These are phyloP conservation scores for Phalaenopsis hybrid DNA, from an alignment of 116 monocot genomes.

Conservation along the genomic window DNA sequence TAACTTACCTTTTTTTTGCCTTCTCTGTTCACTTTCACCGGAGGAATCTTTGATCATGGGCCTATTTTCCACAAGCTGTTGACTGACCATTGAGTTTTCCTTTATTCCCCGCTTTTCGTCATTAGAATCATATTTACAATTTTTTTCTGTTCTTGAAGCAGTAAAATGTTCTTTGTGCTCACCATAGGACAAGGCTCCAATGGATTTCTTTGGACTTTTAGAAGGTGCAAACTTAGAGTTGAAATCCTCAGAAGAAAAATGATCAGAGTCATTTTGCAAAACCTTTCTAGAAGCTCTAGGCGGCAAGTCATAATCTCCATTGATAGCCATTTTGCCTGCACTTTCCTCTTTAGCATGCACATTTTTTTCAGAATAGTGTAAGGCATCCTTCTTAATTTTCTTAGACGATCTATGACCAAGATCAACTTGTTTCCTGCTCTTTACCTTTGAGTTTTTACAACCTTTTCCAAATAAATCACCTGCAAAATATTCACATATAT, in stretches of 20 bases:
- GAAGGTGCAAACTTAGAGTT: slow-evolving; percentile 23
- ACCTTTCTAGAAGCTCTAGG: slow-evolving; percentile 13
- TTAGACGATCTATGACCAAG: slow-evolving; percentile 42
- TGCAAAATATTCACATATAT: slow-evolving; percentile 15
- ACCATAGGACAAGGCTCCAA: slow-evolving; percentile 10
- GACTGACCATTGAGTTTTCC: slow-evolving; percentile 13
- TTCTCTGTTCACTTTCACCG: slow-evolving; percentile 33
- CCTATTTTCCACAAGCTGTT: slow-evolving; percentile 1
- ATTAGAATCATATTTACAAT: slow-evolving; percentile 10
- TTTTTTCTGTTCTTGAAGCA: slow-evolving; percentile 30
- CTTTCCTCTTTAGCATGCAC: slow-evolving; percentile 20
- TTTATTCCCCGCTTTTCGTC: slow-evolving; percentile 44
- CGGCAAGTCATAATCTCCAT: slow-evolving; percentile 16
- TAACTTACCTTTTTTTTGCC: slow-evolving; percentile 42
- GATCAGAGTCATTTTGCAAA: slow-evolving; percentile 13
- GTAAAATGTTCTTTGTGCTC: slow-evolving; percentile 25
- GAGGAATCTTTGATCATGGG: slow-evolving; percentile 21
- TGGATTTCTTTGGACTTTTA: slow-evolving; percentile 25
- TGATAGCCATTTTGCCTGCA: slow-evolving; percentile 15
- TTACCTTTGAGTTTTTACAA: slow-evolving; percentile 48
- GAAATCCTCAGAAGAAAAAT: slow-evolving; percentile 18
- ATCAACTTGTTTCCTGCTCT: slow-evolving; percentile 43
- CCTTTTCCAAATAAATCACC: slow-evolving; percentile 41
- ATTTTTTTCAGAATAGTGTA: slow-evolving; percentile 20
- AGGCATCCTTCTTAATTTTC: slow-evolving; percentile 45